A percentile compares a stretch with the other conserved stretches of the same genome.
Evolutionary conservation across 352 stramenopile genomes (phyloP).

Genomic region (Aphanomyces astaci): DNA sequence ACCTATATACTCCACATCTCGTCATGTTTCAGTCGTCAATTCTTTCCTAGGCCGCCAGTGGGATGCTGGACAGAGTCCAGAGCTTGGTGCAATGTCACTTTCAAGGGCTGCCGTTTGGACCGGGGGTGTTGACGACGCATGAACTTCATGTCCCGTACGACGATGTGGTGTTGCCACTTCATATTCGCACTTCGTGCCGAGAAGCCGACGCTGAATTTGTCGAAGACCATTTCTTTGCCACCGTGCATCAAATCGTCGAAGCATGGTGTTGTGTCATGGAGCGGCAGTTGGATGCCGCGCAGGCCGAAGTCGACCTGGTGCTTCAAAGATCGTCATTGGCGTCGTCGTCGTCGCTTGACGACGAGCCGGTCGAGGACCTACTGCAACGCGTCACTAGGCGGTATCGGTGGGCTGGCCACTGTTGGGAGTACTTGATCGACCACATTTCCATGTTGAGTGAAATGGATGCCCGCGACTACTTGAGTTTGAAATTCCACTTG

Average conservation of each 20-base stretch:
- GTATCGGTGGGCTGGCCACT: conserved; percentile 5
- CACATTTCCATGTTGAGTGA: conserved; percentile 21
- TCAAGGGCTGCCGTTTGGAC: conserved; percentile 7
- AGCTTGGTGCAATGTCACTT: conserved; percentile 12
- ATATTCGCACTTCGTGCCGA: background rate
- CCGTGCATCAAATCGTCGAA: conserved; percentile 19
- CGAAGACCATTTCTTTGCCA: conserved; percentile 22
- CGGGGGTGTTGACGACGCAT: background rate
- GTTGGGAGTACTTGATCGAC: conserved; percentile 20
- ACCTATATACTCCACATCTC: too few relatives aligned
- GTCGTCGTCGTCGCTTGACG: background rate
- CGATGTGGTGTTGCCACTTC: background rate
- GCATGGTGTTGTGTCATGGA: conserved; percentile 22
- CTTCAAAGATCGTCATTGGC: background rate
- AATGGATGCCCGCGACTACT: conserved; percentile 18
- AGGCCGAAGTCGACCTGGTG: background rate
- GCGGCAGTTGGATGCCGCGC: conserved; percentile 9
- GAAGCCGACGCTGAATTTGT: conserved; percentile 4
- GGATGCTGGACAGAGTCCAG: background rate
- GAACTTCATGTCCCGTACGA: conserved; percentile 8
- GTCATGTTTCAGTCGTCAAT: background rate
- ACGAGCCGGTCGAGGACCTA: background rate
- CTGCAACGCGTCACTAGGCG: conserved; percentile 2
- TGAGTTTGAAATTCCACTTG: conserved; percentile 17
- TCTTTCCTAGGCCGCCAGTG: background rate